phyloP scores from a whole-genome alignment of 148 eudicot species.

The Suaeda aralocaspica region DNA sequence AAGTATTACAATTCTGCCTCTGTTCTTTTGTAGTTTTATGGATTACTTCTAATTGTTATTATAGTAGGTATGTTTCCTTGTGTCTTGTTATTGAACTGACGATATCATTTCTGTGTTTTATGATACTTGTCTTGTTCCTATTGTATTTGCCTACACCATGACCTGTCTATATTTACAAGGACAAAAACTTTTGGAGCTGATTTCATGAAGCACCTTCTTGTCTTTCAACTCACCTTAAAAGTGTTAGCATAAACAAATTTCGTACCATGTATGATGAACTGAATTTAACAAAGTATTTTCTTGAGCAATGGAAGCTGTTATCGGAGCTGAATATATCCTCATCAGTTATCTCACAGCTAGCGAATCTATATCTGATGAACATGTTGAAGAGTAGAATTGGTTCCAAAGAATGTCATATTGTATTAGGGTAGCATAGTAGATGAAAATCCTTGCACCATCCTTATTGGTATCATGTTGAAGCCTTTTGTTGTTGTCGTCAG shows the following conservation, averaged over 20 bases:
- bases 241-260: not conserved
- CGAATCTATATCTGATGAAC: not conserved
- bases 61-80: not conserved
- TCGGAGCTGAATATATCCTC: not conserved
- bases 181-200: constrained; percentile 15
- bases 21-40: not conserved
- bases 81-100: not conserved
- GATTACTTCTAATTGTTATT: not conserved
- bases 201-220: not conserved
- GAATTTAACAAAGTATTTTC: constrained; percentile 5
- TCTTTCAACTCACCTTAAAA: constrained; percentile 3
- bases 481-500: too few species aligned
- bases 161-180: constrained; percentile 3
- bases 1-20: not conserved
- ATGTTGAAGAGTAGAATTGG: constrained; percentile 1
- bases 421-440: not conserved
- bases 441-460: too few species aligned
- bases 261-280: not conserved
- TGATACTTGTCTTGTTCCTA: too few species aligned
- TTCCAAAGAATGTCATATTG: constrained; percentile 3
- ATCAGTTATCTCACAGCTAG: not conserved
- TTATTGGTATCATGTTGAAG: too few species aligned
- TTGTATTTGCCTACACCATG: too few species aligned
- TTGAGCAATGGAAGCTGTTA: not conserved
- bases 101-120: too few species aligned